These are phyloP conservation scores for Emergomyces pasteurianus DNA, from an alignment of 2,329 filamentous ascomycete species.

Conservation along the genomic window DNA sequence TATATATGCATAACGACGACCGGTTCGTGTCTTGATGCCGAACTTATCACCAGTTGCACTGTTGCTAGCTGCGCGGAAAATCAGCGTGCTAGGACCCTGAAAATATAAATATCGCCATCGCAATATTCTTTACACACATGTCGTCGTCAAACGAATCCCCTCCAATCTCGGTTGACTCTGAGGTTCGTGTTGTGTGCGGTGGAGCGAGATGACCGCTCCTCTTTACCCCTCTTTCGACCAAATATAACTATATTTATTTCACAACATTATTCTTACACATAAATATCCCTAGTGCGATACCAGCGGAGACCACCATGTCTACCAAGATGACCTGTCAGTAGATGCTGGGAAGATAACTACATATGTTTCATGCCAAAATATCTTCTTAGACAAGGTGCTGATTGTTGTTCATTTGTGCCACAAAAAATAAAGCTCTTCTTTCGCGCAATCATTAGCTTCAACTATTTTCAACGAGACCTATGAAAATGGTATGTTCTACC, in stretches of 20 bases:
- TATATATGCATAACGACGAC: neutral
- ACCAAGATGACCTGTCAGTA: neutral
- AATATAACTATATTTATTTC: too few species aligned
- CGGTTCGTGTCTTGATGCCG: neutral
- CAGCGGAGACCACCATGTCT: neutral
- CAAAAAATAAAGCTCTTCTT: neutral
- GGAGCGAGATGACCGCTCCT: neutral
- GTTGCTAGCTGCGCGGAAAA: neutral
- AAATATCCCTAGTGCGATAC: neutral
- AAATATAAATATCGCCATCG: neutral
- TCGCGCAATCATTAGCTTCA: neutral
- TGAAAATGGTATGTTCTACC: slow-evolving; percentile 1
- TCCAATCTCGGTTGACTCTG: slow-evolving; percentile 1
- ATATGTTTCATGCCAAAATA: neutral
- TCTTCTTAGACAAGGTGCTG: neutral
- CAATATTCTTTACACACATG: neutral
- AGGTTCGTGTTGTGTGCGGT: neutral
- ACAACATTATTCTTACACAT: neutral
- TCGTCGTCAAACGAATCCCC: neutral
- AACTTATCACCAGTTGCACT: neutral
- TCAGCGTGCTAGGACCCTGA: neutral
- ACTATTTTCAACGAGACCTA: neutral
- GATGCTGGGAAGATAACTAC: neutral
- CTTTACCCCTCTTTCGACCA: neutral
- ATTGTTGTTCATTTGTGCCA: neutral